phyloP scores from a whole-genome alignment of 345 rosid species.

The Rhodamnia argentea region DNA sequence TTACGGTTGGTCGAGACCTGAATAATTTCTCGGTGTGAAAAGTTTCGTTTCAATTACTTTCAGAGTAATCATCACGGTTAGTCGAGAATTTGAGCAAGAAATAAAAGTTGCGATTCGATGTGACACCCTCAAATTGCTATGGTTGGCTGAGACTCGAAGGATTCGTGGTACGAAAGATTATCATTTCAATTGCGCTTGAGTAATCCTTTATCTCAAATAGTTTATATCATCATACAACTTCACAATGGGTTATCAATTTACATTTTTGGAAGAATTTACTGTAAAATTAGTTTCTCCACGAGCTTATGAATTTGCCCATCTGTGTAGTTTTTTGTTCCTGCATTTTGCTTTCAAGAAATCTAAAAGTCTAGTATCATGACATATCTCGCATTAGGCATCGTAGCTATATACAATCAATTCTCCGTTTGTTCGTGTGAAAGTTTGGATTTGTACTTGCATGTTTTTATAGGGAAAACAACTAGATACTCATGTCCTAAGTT shows the following conservation, averaged over 20 bases:
- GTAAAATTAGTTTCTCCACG: neutral
- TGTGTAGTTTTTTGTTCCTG: neutral
- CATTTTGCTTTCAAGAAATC: neutral
- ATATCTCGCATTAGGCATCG: neutral
- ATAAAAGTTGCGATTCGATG: neutral
- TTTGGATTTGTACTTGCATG: neutral
- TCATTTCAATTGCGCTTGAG: neutral
- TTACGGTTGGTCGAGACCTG: neutral
- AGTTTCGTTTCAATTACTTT: too few species aligned
- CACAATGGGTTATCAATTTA: neutral
- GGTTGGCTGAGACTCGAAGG: neutral
- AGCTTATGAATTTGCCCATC: neutral
- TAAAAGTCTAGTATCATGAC: neutral
- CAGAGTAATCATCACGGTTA: too few species aligned
- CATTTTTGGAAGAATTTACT: neutral
- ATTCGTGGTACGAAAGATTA: rapidly evolving
- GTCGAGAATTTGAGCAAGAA: neutral
- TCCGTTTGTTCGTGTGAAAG: neutral
- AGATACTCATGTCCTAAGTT: rapidly evolving
- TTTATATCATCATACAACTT: neutral
- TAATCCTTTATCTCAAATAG: rapidly evolving
- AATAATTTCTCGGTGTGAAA: neutral
- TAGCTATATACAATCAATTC: neutral
- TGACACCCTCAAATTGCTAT: neutral
- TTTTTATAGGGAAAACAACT: neutral